These are phyloP conservation scores for Capsicum chinense DNA, from an alignment of 257 asterid genomes.

Conservation along the genomic window DNA sequence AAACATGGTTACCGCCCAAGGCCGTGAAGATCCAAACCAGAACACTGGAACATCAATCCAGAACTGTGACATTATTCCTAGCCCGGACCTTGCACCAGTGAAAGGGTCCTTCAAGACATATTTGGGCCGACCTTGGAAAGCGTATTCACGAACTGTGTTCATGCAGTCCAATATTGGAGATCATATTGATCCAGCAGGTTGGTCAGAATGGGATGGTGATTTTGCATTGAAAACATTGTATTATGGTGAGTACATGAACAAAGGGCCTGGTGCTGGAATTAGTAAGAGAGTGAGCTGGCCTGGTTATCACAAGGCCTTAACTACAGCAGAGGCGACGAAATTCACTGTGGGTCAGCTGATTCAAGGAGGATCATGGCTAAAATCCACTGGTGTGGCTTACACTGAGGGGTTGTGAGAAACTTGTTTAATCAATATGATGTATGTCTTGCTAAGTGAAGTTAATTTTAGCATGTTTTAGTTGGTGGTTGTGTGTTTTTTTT, in stretches of 20 bases:
- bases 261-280: conserved; percentile 37
- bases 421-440: neutral
- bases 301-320: conserved; percentile 26
- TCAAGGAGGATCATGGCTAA: conserved; percentile 38
- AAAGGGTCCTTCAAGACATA: conserved; percentile 22
- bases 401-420: conserved; percentile 30
- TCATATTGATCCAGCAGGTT: conserved; percentile 37
- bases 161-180: conserved; percentile 35
- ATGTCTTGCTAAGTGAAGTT: neutral
- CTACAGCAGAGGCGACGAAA: conserved; percentile 25
- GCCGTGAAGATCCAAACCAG: conserved; percentile 47
- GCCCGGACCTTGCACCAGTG: conserved; percentile 32
- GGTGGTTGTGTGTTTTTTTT: neutral
- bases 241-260: conserved; percentile 41
- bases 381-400: conserved; percentile 32
- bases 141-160: conserved; percentile 34
- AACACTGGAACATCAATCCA: conserved; percentile 55
- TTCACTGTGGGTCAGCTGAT: conserved; percentile 33
- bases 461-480: neutral
- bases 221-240: conserved; percentile 31
- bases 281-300: conserved; percentile 34
- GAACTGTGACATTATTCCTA: conserved; percentile 32
- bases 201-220: conserved; percentile 35
- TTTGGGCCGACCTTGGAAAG: conserved; percentile 45
- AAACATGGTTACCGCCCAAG: conserved; percentile 62